Percentiles rank a stretch among this genome's conserved stretches.
These are phyloP conservation scores for Leishmania lainsoni DNA, from an alignment of 208 protist species.

Conservation along the genomic window DNA sequence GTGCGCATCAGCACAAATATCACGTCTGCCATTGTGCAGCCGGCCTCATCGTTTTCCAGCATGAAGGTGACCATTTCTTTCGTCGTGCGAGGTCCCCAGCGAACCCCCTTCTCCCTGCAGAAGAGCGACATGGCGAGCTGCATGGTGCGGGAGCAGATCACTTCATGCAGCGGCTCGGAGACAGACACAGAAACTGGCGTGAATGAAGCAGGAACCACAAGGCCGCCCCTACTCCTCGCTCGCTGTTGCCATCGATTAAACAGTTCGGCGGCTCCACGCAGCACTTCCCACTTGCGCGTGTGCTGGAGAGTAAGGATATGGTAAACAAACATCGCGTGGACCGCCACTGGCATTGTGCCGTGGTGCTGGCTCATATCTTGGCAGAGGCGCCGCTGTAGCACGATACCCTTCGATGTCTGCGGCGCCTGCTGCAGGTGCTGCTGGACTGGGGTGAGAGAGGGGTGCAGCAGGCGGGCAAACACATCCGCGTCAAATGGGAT, in stretches of 20 bases:
- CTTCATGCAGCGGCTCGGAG: constrained; percentile 16
- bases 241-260: neutral
- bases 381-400: constrained; percentile 76
- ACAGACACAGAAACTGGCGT: neutral
- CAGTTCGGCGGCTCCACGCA: constrained; percentile 39
- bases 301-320: constrained; percentile 79
- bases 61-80: constrained; percentile 48
- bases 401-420: constrained; percentile 54
- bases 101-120: constrained; percentile 65
- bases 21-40: constrained; percentile 34
- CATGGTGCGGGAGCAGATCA: constrained; percentile 58
- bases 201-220: neutral
- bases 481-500: constrained; percentile 70
- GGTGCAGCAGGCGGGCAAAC: constrained; percentile 79
- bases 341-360: constrained; percentile 40
- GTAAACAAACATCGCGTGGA: constrained; percentile 87
- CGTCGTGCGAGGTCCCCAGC: constrained; percentile 70
- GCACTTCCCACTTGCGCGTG: constrained; percentile 78
- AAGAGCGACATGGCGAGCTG: constrained; percentile 61
- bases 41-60: constrained; percentile 18
- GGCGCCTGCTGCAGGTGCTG: constrained; percentile 34
- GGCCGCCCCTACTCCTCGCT: neutral
- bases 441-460: constrained; percentile 54
- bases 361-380: constrained; percentile 35
- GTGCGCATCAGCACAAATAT: constrained; percentile 62